Evolutionary conservation across 2,329 filamentous ascomycete species (phyloP).

Genomic region (Iodosphaeria phyllophila): DNA sequence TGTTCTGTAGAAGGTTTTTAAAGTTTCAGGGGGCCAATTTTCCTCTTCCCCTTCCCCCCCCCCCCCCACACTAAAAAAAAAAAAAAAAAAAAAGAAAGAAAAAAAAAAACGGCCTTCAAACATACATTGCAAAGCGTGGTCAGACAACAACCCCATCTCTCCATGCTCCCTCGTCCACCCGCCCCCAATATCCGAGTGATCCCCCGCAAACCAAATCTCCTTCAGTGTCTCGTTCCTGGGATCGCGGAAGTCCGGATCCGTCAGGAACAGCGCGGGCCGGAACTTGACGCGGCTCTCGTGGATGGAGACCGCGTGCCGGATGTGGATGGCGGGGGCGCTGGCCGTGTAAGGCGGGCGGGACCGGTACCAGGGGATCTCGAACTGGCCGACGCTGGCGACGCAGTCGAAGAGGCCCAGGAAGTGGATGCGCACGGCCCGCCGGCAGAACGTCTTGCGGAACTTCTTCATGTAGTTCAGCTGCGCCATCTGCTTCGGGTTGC

Average conservation of each 20-base stretch:
- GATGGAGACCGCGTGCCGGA: constrained; percentile 32
- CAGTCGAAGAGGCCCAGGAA: constrained; percentile 38
- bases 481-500: constrained; percentile 5
- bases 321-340: constrained; percentile 21
- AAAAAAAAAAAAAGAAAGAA: too few species aligned
- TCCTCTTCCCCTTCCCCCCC: too few species aligned
- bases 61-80: too few species aligned
- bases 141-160: constrained; percentile 8
- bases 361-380: constrained; percentile 14
- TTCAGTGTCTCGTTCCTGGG: constrained; percentile 20
- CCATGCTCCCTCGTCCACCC: constrained; percentile 22
- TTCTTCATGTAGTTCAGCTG: constrained; percentile 19
- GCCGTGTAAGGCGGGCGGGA: constrained; percentile 17
- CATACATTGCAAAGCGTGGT: constrained; percentile 12
- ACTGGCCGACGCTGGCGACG: constrained; percentile 28
- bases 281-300: constrained; percentile 37
- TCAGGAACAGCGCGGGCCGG: constrained; percentile 27
- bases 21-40: background rate
- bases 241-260: constrained; percentile 15
- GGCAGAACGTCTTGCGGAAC: constrained; percentile 29
- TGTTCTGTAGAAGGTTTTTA: background rate
- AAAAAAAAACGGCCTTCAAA: background rate
- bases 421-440: constrained; percentile 25
- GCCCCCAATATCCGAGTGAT: constrained; percentile 33
- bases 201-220: constrained; percentile 36